Evolutionary conservation across 2,329 filamentous ascomycete species (phyloP).

Genomic region (Xylogone sp.): DNA sequence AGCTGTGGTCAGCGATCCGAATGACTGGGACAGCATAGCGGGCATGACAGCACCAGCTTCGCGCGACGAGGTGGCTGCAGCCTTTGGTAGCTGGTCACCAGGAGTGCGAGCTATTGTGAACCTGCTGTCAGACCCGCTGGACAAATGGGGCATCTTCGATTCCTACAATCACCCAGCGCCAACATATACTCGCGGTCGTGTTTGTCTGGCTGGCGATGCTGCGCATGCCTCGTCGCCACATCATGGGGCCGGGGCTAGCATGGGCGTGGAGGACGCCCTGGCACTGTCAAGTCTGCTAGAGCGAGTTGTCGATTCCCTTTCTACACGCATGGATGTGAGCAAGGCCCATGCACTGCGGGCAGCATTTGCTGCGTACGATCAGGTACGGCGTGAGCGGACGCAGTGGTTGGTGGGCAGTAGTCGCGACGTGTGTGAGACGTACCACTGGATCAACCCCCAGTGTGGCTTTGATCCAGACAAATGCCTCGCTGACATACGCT

Average conservation of each 20-base stretch:
- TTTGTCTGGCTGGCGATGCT: slow-evolving; percentile 51
- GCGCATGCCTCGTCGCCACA: slow-evolving; percentile 53
- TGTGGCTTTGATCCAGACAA: slow-evolving; percentile 17
- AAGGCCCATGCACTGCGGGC: too few relatives aligned
- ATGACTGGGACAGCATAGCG: slow-evolving; percentile 25
- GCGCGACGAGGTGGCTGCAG: slow-evolving; percentile 34
- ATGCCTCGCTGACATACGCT: slow-evolving; percentile 21
- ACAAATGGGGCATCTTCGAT: slow-evolving; percentile 52
- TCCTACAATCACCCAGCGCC: slow-evolving; percentile 46
- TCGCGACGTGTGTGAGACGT: slow-evolving; percentile 27
- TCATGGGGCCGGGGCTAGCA: slow-evolving; percentile 52
- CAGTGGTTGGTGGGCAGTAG: slow-evolving; percentile 34
- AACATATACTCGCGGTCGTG: slow-evolving; percentile 36
- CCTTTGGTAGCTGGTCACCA: slow-evolving; percentile 36
- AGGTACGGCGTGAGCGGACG: slow-evolving; percentile 31
- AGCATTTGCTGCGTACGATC: slow-evolving; percentile 35
- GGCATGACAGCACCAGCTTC: slow-evolving; percentile 34
- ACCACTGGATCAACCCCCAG: slow-evolving; percentile 27
- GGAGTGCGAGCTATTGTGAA: slow-evolving; percentile 4
- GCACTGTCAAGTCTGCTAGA: slow-evolving; percentile 36
- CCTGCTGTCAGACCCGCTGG: slow-evolving; percentile 34
- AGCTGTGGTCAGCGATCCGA: slow-evolving; percentile 39
- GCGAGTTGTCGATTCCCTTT: too few relatives aligned
- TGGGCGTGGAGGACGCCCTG: slow-evolving; percentile 52
- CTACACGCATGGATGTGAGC: too few relatives aligned